A percentile compares a stretch with the other conserved stretches of the same genome.
phyloP scores from a whole-genome alignment of 164 flowering plant genomes.

The Akebia trifoliata region DNA sequence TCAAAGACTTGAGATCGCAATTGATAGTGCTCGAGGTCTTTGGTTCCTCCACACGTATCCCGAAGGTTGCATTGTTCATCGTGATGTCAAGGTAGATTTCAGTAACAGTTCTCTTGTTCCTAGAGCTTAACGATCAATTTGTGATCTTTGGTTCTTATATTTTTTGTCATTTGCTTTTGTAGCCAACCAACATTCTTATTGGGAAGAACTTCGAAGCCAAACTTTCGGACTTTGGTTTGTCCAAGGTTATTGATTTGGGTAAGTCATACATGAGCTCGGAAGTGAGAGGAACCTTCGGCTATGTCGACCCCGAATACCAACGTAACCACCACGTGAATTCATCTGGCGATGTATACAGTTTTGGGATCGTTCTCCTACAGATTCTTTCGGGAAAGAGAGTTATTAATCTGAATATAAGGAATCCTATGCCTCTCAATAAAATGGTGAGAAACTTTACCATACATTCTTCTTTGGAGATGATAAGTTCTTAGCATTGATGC shows the following conservation, averaged over 20 bases:
- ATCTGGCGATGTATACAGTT: slow-evolving; percentile 66
- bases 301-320: slow-evolving; percentile 67
- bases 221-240: slow-evolving; percentile 61
- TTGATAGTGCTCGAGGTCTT: slow-evolving; percentile 56
- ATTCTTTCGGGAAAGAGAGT: slow-evolving; percentile 61
- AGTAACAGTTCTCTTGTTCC: no score
- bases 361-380: slow-evolving; percentile 64
- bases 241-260: slow-evolving; percentile 49
- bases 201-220: slow-evolving; percentile 46
- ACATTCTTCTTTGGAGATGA: no score
- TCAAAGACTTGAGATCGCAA: slow-evolving; percentile 59
- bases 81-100: slow-evolving; percentile 59
- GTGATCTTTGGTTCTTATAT: not conserved
- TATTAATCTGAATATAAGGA: slow-evolving; percentile 36
- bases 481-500: no score
- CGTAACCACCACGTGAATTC: slow-evolving; percentile 49
- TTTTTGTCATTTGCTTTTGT: slow-evolving; percentile 12
- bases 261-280: slow-evolving; percentile 68
- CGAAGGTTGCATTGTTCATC: slow-evolving; percentile 69
- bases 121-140: no score
- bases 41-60: slow-evolving; percentile 63
- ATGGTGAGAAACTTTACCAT: slow-evolving; percentile 46
- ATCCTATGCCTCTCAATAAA: slow-evolving; percentile 44
- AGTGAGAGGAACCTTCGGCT: slow-evolving; percentile 76
- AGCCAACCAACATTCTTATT: slow-evolving; percentile 73